Evolutionary conservation across 331 rosid species (phyloP).

Genomic region (Phaseolus coccineus): DNA sequence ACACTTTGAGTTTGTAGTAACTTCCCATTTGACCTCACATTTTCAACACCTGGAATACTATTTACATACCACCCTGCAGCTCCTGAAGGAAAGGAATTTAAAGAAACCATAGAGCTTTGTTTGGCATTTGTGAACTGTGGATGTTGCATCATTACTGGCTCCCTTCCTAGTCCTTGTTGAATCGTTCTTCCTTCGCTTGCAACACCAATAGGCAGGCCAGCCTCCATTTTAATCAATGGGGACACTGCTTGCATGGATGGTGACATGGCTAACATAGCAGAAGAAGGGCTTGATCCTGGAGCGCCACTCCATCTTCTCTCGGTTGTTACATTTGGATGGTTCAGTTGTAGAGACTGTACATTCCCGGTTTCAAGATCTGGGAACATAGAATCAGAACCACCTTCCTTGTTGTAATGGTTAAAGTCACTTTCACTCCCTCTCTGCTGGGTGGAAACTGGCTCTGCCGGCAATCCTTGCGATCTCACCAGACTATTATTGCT

Average conservation of each 20-base stretch:
- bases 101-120: constrained; percentile 44
- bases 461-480: constrained; percentile 37
- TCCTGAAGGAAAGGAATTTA: constrained; percentile 43
- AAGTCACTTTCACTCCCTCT: constrained; percentile 67
- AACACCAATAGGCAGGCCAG: background rate
- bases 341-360: constrained; percentile 54
- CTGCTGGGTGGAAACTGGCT: constrained; percentile 57
- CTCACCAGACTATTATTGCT: constrained; percentile 31
- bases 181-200: constrained; percentile 46
- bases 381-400: constrained; percentile 52
- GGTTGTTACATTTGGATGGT: constrained; percentile 51
- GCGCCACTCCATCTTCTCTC: constrained; percentile 69
- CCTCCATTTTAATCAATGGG: constrained; percentile 49
- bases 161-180: constrained; percentile 48
- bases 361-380: constrained; percentile 52
- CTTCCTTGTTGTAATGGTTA: constrained; percentile 60
- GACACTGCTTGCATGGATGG: constrained; percentile 56
- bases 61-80: constrained; percentile 49
- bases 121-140: constrained; percentile 49
- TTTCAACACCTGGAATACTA: constrained; percentile 32
- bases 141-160: constrained; percentile 55
- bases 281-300: constrained; percentile 61
- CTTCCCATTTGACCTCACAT: constrained; percentile 46
- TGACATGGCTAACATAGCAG: constrained; percentile 55
- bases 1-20: constrained; percentile 36